A percentile compares a stretch with the other conserved stretches of the same genome.
Evolutionary conservation across 2,329 filamentous ascomycete species (phyloP).

Genomic region (Colletotrichum falcatum): DNA sequence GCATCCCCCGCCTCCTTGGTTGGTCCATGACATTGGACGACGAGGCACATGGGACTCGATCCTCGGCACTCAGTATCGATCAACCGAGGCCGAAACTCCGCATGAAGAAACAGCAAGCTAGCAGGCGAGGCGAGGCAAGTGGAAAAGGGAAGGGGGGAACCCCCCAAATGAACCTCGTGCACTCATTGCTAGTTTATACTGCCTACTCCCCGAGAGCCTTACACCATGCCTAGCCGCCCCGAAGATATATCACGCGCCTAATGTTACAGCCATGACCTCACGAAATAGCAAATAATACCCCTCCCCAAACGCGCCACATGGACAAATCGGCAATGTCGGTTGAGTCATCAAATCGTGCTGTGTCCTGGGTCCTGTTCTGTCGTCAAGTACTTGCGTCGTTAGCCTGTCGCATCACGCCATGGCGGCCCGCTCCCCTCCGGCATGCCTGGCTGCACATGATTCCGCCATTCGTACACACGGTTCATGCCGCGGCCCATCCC

Average conservation of each 20-base stretch:
- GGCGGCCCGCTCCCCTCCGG: constrained; percentile 49
- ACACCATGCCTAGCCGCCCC: background rate
- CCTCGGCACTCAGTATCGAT: constrained; percentile 3
- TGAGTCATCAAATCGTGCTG: constrained; percentile 23
- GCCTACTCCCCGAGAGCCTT: background rate
- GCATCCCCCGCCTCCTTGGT: constrained; percentile 1
- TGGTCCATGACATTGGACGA: constrained; percentile 30
- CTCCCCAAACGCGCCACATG: constrained; percentile 9
- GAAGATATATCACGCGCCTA: constrained; percentile 25
- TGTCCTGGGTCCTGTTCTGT: constrained; percentile 20
- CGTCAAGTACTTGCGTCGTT: background rate
- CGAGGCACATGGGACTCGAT: constrained; percentile 12
- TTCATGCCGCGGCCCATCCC: constrained; percentile 59
- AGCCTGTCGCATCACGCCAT: constrained; percentile 28
- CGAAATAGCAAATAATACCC: constrained; percentile 11
- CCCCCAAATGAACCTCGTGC: background rate
- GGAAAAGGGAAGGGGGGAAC: no score
- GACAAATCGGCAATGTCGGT: constrained; percentile 12
- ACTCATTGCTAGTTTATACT: background rate
- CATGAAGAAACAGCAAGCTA: constrained; percentile 24
- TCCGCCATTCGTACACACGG: constrained; percentile 62
- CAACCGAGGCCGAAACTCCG: constrained; percentile 26
- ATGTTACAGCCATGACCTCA: constrained; percentile 31
- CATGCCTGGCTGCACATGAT: constrained; percentile 59
- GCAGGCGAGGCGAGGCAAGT: background rate